A percentile compares a stretch with the other conserved stretches of the same genome.
Conservation (phyloP, 192 early-diverging fungal species). For the Linnemannia schmuckeri region DNA sequence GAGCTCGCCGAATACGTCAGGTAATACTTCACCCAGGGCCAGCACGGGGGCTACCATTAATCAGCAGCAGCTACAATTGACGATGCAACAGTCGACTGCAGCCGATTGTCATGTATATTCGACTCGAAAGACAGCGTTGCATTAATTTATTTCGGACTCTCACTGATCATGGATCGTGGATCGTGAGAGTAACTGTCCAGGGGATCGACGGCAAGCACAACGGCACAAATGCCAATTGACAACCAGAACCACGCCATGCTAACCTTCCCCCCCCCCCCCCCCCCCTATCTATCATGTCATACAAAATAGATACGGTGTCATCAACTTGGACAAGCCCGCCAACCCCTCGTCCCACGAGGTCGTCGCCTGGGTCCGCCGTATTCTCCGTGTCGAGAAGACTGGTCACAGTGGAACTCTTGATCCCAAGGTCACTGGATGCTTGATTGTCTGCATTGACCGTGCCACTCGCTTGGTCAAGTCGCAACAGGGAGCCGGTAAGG, state of each 20-base stretch:
- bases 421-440: conserved; percentile 98
- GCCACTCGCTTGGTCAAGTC: conserved; percentile 99
- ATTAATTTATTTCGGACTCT: too few species aligned
- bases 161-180: background rate
- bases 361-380: conserved; percentile 99
- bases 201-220: too few species aligned
- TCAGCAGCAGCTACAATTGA: background rate
- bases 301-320: conserved; percentile 87
- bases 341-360: conserved; percentile 99
- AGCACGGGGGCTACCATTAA: background rate
- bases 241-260: background rate
- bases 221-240: too few species aligned
- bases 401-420: conserved; percentile 99
- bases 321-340: conserved; percentile 99
- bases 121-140: too few species aligned
- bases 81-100: background rate
- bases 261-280: too few species aligned
- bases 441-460: conserved; percentile 99
- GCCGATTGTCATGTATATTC: background rate
- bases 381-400: conserved; percentile 97
- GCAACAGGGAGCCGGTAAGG: conserved; percentile 99
- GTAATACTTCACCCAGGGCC: conserved; percentile 23
- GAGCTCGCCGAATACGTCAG: conserved; percentile 90
- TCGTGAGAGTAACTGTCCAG: background rate
- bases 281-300: background rate